Base-by-base conservation (phyloP, 2,329 filamentous ascomycete species). In the Cladosporium sp. region DNA sequence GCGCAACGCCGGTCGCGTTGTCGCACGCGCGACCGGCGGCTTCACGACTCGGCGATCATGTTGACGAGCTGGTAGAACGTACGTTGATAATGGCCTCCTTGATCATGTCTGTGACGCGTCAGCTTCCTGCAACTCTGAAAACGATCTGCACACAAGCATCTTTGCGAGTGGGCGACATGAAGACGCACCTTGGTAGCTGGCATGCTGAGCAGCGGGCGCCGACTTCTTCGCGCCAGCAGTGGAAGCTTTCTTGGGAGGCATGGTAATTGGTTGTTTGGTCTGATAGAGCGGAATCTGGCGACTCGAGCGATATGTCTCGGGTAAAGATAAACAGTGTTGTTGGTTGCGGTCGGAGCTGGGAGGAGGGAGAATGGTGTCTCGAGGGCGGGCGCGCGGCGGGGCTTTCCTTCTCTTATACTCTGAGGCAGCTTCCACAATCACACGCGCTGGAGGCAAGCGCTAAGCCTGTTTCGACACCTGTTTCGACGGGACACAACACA, bases 11-110 rank as follows among this genome's bases (percentile, higher is more conserved):
- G 54, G 62, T 64, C 57, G 58, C 60, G 60, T 42, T 40, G 41
- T 19, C 34, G 44, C 54, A 52, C 43, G 43, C 54, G 57, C 56
- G 52, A 54, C 54, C 52, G 43, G 34, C 18, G 42, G 46, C 49
- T 43, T 51, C 46, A 16, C 32, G 18, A 33, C 40, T 31, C 22
- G 34, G 49, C 16, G 43, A 46, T 14, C 31, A 38, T 14, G 41
- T 13, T 22, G 35, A 22, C 28, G 28, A 22, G 19, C 28, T 32
- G 22, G 3, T 13, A 18, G 11, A 8, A 53, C 51, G 83, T 72
- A 86, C 83, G 72, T 79, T 81, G 66, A 85, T 71, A 68, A 86
- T 83, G 62, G 83, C 83, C 71, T 86, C 82, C 74, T 84, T 85
- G 72, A 86, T 84, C 83, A 86, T 85, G 72, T 84, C 83, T 85